These are phyloP conservation scores for Houttuynia cordata DNA, from an alignment of 164 flowering plant genomes.

Conservation along the genomic window DNA sequence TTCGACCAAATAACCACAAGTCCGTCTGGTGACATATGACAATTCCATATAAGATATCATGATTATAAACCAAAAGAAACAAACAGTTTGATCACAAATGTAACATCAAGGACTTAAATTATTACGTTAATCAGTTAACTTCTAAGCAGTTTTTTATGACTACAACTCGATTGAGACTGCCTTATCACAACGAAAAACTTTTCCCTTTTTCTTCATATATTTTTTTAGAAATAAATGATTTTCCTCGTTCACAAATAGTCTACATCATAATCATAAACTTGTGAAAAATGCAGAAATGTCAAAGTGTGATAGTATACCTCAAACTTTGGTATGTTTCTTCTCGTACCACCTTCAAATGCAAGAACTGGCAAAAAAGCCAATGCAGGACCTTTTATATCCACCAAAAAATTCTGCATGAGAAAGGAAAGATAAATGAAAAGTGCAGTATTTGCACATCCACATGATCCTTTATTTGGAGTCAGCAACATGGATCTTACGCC, in stretches of 20 bases:
- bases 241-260: neutral
- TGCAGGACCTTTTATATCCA: constrained; percentile 85
- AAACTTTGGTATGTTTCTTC: constrained; percentile 88
- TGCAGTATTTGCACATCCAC: neutral
- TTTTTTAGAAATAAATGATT: no score
- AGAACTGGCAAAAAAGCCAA: constrained; percentile 85
- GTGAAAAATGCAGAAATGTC: neutral
- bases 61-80: no score
- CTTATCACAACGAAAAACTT: neutral
- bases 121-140: no score
- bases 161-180: neutral
- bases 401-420: constrained; percentile 60
- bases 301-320: constrained; percentile 38
- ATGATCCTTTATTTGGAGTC: no score
- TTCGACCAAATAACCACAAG: no score
- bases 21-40: no score
- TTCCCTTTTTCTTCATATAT: neutral
- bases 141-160: no score
- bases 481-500: no score
- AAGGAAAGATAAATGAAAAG: neutral
- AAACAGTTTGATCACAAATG: no score
- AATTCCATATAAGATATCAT: no score
- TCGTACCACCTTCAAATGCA: constrained; percentile 97
- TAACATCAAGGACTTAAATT: no score
- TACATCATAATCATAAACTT: neutral